Base-by-base conservation (phyloP, 306 rosid genomes). In the Psophocarpus tetragonolobus region DNA sequence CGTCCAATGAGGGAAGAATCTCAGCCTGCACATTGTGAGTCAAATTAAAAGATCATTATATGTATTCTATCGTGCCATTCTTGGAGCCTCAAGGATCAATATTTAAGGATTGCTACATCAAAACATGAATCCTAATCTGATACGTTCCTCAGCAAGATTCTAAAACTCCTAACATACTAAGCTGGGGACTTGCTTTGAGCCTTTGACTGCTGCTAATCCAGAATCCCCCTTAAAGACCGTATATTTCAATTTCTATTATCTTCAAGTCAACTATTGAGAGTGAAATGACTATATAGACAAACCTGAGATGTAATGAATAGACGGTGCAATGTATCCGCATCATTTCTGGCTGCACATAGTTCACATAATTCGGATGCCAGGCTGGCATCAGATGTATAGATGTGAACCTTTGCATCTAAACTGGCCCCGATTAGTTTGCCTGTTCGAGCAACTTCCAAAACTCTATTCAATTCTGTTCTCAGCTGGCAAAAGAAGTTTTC, bases 241-340 rank as follows among this genome's bases (percentile, higher is more conserved):
- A 72, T 12, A 36, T 27, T 36, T 47, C 54, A 57, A 45, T 32
- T 70, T 53, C 23, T 27, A 53, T 44, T 32, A 24, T 63, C 13
- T 30, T 60, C 44, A 26, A 23, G 48, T 17, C 35, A 67, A 41
- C 41, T 2, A 35, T 23, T 21, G 45, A 57, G 67, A 78, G 51
- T 17, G 81, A 35, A 45, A 45, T 7, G 42, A 20, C 51, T 57
- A 15, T 57, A 15, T 32, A 32, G 75, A 62, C 68, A 45, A 86
- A 95, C 99, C 97, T 95, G 97, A 80, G 99, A 95, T 27, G 97
- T 92, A 74, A 95, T 91, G 83, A 92, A 91, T 44, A 92, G 78
- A 39, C 90, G 85, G 38, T 86, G 88, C 83, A 95, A 62, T 36
- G 92, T 78, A 83, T 95, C 97, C 0, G 97, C 94, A 12, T 95